Evolutionary conservation across 2,329 filamentous ascomycete species (phyloP).

Genomic region (Bipolaris cookei): DNA sequence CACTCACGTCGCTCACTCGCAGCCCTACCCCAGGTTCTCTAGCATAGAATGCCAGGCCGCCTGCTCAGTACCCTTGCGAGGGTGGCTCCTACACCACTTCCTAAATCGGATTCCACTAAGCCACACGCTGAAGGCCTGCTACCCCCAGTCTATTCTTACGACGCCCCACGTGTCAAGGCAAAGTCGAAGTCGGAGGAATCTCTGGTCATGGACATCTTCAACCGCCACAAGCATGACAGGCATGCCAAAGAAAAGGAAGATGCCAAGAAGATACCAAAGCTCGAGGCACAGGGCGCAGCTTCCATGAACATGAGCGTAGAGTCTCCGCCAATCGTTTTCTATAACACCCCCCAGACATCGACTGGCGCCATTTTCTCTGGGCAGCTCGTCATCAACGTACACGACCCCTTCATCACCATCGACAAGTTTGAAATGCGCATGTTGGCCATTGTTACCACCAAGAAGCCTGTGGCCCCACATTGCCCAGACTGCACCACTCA

Average conservation of each 20-base stretch:
- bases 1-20: slow-evolving; percentile 24
- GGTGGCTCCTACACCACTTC: slow-evolving; percentile 42
- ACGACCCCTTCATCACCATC: slow-evolving; percentile 68
- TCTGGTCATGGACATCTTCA: slow-evolving; percentile 50
- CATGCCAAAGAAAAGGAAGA: slow-evolving; percentile 30
- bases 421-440: slow-evolving; percentile 76
- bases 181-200: slow-evolving; percentile 43
- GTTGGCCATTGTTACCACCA: slow-evolving; percentile 73
- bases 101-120: slow-evolving; percentile 36
- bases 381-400: slow-evolving; percentile 75
- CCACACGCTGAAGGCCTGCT: slow-evolving; percentile 32
- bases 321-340: slow-evolving; percentile 84
- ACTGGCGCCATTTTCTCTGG: slow-evolving; percentile 86
- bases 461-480: slow-evolving; percentile 79
- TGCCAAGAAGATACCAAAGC: slow-evolving; percentile 44
- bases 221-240: slow-evolving; percentile 44
- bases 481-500: slow-evolving; percentile 78
- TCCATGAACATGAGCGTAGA: slow-evolving; percentile 72
- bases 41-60: slow-evolving; percentile 45
- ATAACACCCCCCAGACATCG: slow-evolving; percentile 75
- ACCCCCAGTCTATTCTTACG: slow-evolving; percentile 46
- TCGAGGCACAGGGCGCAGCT: slow-evolving; percentile 53
- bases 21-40: slow-evolving; percentile 41
- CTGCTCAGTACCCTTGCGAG: slow-evolving; percentile 43
- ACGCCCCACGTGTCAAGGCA: slow-evolving; percentile 36